Percentiles rank a stretch among this genome's conserved stretches.
Conservation (phyloP, 2,329 filamentous ascomycete species). For the Colletotrichum sublineola region DNA sequence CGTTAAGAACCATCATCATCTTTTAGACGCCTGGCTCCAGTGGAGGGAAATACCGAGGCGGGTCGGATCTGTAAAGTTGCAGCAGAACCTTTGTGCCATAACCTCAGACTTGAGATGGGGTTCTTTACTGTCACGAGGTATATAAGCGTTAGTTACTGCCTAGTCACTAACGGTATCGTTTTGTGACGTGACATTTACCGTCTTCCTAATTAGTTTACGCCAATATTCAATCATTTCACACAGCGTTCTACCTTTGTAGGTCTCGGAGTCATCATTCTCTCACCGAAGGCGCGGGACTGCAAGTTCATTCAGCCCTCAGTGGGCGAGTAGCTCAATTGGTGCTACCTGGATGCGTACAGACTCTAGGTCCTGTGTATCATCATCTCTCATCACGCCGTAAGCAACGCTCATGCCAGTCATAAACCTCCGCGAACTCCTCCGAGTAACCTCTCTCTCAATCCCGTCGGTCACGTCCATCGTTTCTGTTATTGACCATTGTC, state of each 20-base stretch:
- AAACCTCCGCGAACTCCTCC: not conserved
- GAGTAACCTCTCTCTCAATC: not conserved
- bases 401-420: constrained; percentile 9
- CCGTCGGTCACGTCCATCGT: not conserved
- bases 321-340: constrained; percentile 28
- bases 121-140: too few species aligned
- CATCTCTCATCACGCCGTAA: constrained; percentile 26
- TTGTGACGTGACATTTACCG: too few species aligned
- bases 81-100: not conserved
- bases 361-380: constrained; percentile 5
- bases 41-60: not conserved
- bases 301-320: constrained; percentile 15
- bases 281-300: not conserved
- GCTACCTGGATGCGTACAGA: constrained; percentile 27
- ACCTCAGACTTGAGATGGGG: not conserved
- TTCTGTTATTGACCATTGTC: constrained; percentile 2
- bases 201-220: not conserved
- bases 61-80: not conserved
- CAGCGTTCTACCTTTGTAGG: too few species aligned
- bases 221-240: not conserved
- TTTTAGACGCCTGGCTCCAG: not conserved
- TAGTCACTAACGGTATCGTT: too few species aligned
- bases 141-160: too few species aligned
- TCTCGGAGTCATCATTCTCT: too few species aligned
- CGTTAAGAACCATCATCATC: not conserved